phyloP scores from a whole-genome alignment of 306 rosid species.

The Vachellia pachyceras region DNA sequence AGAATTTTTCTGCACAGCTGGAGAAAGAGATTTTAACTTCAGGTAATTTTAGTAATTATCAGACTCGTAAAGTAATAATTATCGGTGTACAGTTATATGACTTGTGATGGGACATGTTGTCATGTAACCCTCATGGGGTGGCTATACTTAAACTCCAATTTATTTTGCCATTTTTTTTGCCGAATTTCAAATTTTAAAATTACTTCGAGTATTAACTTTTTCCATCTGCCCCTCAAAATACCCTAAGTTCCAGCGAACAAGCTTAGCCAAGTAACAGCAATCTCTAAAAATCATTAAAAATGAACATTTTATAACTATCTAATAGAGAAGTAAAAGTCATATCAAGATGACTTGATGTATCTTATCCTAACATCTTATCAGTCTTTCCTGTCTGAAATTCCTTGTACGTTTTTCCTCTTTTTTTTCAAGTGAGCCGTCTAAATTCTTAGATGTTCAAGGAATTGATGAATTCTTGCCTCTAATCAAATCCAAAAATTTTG shows the following conservation, averaged over 20 bases:
- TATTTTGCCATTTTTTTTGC: not conserved
- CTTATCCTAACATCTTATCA: not conserved
- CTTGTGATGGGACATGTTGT: not conserved
- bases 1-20: conserved; percentile 95
- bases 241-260: not conserved
- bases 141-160: not conserved
- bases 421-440: not conserved
- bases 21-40: conserved; percentile 92
- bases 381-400: not conserved
- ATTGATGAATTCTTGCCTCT: not conserved
- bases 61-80: too few relatives aligned
- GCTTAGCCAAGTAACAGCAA: not conserved
- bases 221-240: not conserved
- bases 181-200: not conserved
- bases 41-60: conserved; percentile 61
- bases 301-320: not conserved
- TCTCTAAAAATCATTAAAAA: not conserved
- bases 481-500: not conserved
- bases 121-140: not conserved
- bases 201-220: not conserved
- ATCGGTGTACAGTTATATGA: not conserved
- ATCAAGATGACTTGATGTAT: not conserved
- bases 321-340: not conserved
- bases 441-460: not conserved
- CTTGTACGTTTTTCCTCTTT: not conserved